Evolutionary conservation across 1,284 basidiomycete genomes (phyloP).

Genomic region (Rhodotorula mucilaginosa): DNA sequence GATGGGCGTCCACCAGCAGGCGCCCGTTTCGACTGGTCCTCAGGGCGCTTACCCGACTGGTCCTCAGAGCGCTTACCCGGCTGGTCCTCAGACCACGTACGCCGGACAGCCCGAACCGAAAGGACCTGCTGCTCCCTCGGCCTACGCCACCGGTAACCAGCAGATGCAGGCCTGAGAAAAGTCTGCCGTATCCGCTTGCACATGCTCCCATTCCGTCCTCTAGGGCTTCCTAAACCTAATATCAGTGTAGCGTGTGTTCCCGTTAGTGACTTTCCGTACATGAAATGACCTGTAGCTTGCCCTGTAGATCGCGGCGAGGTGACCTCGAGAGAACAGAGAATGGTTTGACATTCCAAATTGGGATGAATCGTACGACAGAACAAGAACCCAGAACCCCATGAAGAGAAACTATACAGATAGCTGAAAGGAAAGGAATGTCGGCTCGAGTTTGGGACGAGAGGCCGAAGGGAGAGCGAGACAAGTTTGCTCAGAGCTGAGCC

Average conservation of each 20-base stretch:
- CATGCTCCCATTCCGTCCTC: neutral
- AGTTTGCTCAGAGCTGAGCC: constrained; percentile 10
- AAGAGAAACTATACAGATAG: neutral
- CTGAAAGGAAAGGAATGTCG: neutral
- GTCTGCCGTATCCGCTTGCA: neutral
- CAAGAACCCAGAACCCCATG: neutral
- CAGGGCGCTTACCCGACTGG: neutral
- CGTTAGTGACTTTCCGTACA: too few species aligned
- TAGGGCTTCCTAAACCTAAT: neutral
- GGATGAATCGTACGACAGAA: neutral
- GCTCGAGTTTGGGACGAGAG: too few species aligned
- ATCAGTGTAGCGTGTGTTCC: neutral
- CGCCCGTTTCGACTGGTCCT: neutral
- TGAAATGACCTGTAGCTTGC: too few species aligned
- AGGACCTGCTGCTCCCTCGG: neutral
- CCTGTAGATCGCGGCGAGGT: too few species aligned
- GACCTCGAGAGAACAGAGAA: too few species aligned
- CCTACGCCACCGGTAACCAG: too few species aligned
- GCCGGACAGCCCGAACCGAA: neutral
- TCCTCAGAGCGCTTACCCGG: neutral
- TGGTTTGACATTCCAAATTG: too few species aligned
- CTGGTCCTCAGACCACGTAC: neutral
- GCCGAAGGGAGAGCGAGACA: neutral
- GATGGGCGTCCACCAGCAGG: neutral
- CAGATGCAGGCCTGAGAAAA: too few species aligned